Evolutionary conservation across 148 eudicot genomes (phyloP).

Genomic region (Beta vulgaris): DNA sequence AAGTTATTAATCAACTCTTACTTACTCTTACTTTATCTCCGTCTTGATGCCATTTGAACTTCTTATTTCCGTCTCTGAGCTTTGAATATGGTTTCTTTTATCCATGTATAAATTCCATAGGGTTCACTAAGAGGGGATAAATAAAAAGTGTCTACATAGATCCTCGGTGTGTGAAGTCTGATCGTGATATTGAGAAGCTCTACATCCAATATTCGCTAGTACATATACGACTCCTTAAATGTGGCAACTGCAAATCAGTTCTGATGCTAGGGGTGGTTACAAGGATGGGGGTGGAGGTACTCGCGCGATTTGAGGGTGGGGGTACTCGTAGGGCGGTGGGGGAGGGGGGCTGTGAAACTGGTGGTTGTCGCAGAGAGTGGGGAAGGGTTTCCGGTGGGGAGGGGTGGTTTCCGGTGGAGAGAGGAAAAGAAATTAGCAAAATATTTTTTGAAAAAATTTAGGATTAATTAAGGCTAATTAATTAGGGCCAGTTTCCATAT

Average conservation of each 20-base stretch:
- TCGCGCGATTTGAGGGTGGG: too few relatives aligned
- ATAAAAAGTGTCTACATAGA: slow-evolving; percentile 17
- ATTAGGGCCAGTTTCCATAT: too few relatives aligned
- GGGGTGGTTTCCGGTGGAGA: too few relatives aligned
- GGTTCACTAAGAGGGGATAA: not conserved
- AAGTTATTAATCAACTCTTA: not conserved
- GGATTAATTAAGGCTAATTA: too few relatives aligned
- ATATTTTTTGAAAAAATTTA: too few relatives aligned
- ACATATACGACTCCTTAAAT: slow-evolving; percentile 79
- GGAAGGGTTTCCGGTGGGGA: too few relatives aligned
- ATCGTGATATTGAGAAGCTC: slow-evolving; percentile 48
- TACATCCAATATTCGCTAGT: slow-evolving; percentile 85
- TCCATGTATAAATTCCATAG: slow-evolving; percentile 14
- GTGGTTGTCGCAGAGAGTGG: too few relatives aligned
- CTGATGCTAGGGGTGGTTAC: too few relatives aligned
- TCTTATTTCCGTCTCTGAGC: slow-evolving; percentile 3
- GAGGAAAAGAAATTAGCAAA: too few relatives aligned
- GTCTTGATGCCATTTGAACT: not conserved
- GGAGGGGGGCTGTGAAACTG: too few relatives aligned
- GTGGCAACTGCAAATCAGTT: slow-evolving; percentile 63
- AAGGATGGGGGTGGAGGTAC: too few relatives aligned
- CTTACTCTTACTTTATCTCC: not conserved
- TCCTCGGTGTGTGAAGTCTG: slow-evolving; percentile 67
- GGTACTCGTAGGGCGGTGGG: too few relatives aligned
- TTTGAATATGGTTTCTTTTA: slow-evolving; percentile 3